These are phyloP conservation scores for Arthroderma sp. DNA, from an alignment of 2,329 filamentous ascomycete genomes.

Conservation along the genomic window DNA sequence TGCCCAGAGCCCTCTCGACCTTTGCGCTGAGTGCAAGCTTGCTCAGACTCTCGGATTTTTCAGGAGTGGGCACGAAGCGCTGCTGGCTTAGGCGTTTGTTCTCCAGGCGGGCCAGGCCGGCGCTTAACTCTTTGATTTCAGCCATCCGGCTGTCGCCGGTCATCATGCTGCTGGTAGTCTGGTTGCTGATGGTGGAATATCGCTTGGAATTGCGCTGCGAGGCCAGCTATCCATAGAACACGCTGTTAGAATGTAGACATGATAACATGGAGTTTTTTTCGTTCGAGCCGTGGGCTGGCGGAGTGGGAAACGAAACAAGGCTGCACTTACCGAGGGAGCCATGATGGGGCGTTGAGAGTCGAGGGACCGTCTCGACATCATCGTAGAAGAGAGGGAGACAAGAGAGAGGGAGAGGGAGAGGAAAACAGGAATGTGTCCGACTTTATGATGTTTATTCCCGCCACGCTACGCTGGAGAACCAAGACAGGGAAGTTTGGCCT, in stretches of 20 bases:
- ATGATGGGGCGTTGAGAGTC: conserved; percentile 47
- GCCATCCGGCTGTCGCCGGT: conserved; percentile 42
- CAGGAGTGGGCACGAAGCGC: conserved; percentile 63
- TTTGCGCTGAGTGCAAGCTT: conserved; percentile 84
- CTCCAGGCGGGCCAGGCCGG: conserved; percentile 73
- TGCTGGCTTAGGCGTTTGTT: conserved; percentile 76
- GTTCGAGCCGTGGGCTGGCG: background rate
- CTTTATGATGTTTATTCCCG: background rate
- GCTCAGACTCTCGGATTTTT: conserved; percentile 70
- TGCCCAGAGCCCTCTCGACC: conserved; percentile 72
- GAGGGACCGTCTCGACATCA: conserved; percentile 35
- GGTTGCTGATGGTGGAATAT: conserved; percentile 43
- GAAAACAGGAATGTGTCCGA: background rate
- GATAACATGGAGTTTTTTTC: background rate
- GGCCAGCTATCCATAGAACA: conserved; percentile 18
- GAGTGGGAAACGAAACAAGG: too few species aligned
- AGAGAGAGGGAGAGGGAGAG: background rate
- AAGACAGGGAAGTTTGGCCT: background rate
- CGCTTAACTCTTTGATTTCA: conserved; percentile 64
- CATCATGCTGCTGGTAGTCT: conserved; percentile 30
- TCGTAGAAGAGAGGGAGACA: background rate
- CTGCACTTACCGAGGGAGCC: conserved; percentile 37
- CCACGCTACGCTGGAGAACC: background rate
- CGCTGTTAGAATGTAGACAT: conserved; percentile 8
- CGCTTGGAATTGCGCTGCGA: conserved; percentile 42